Conservation (phyloP, 2,329 filamentous ascomycete species). For the Monilinia vaccinii-corymbosi region DNA sequence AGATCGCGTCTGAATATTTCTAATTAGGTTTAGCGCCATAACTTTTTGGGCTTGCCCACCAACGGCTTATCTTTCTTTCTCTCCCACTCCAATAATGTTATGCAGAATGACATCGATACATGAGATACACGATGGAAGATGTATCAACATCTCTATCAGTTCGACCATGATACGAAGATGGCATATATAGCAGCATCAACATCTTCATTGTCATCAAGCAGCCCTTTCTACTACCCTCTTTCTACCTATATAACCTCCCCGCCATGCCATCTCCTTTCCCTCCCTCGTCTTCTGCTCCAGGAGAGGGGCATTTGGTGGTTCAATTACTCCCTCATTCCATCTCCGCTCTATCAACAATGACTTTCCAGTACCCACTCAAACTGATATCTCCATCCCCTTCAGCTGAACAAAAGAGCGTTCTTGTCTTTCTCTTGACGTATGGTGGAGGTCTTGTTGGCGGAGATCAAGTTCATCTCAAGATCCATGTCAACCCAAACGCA, state of each 20-base stretch:
- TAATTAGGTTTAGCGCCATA: slow-evolving; percentile 8
- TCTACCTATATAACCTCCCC: background rate
- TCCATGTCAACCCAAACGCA: slow-evolving; percentile 55
- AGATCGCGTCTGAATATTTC: slow-evolving; percentile 8
- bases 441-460: slow-evolving; percentile 87
- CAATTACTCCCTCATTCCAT: slow-evolving; percentile 61
- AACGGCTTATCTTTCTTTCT: background rate
- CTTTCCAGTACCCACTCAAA: slow-evolving; percentile 92
- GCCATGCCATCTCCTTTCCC: slow-evolving; percentile 35
- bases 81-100: background rate
- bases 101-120: background rate
- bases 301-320: slow-evolving; percentile 69
- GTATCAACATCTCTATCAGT: background rate
- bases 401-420: slow-evolving; percentile 54
- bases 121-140: background rate
- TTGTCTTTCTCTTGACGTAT: slow-evolving; percentile 88
- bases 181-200: background rate
- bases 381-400: slow-evolving; percentile 72
- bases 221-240: background rate
- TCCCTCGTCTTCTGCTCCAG: slow-evolving; percentile 61
- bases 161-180: background rate
- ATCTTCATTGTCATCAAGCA: background rate
- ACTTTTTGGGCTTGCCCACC: background rate
- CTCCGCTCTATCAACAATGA: slow-evolving; percentile 64
- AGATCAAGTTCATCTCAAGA: slow-evolving; percentile 65